Conservation (phyloP, 257 asterid genomes). For the Solanum rostratum region DNA sequence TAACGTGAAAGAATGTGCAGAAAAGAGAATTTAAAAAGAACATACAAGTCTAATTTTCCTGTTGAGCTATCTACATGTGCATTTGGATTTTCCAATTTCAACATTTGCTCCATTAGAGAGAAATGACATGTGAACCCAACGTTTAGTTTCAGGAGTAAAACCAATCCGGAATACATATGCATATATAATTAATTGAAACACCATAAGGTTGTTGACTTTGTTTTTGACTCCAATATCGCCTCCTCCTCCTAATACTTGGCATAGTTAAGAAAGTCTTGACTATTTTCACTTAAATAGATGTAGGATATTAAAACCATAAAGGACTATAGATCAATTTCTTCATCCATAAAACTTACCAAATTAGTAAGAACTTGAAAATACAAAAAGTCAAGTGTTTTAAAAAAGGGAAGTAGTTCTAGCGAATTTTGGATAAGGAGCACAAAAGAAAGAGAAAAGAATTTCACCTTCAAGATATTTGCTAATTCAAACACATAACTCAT, state of each 20-base stretch:
- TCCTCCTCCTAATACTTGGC: background rate
- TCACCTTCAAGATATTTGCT: too few relatives aligned
- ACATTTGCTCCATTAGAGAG: background rate
- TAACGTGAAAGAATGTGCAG: background rate
- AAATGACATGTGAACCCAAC: background rate
- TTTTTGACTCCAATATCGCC: background rate
- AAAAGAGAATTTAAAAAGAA: background rate
- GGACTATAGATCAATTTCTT: background rate
- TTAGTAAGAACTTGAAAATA: background rate
- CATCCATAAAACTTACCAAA: background rate
- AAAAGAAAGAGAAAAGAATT: too few relatives aligned
- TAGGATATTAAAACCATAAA: background rate
- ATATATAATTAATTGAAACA: background rate
- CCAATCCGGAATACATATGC: background rate
- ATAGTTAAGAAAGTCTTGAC: background rate
- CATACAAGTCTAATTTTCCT: background rate
- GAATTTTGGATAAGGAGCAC: too few relatives aligned
- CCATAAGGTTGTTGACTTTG: background rate
- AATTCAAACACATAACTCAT: too few relatives aligned
- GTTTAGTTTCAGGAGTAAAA: background rate
- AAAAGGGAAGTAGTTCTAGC: background rate
- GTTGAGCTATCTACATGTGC: background rate
- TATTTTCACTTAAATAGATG: background rate
- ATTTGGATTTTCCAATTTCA: background rate
- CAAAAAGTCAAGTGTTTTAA: background rate